Evolutionary conservation across 345 rosid genomes (phyloP).

Genomic region (Iberis pinnata): DNA sequence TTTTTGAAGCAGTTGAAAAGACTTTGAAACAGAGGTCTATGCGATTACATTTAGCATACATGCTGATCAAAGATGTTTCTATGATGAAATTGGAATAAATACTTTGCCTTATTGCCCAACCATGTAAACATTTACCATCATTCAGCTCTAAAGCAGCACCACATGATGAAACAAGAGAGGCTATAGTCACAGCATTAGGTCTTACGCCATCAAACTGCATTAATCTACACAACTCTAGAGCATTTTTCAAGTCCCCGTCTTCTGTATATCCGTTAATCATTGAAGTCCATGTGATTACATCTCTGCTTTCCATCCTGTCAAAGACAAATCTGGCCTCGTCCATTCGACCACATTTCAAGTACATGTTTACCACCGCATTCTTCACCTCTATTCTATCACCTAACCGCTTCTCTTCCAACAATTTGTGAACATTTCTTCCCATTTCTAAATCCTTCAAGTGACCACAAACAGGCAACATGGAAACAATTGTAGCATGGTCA

Average conservation of each 20-base stretch:
- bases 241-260: slow-evolving; percentile 39
- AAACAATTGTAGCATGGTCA: slow-evolving; percentile 49
- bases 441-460: slow-evolving; percentile 43
- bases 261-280: slow-evolving; percentile 51
- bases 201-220: slow-evolving; percentile 51
- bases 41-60: slow-evolving; percentile 70
- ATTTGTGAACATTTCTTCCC: slow-evolving; percentile 49
- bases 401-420: slow-evolving; percentile 40
- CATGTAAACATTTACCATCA: slow-evolving; percentile 62
- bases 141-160: slow-evolving; percentile 40
- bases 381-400: slow-evolving; percentile 39
- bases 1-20: slow-evolving; percentile 42
- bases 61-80: slow-evolving; percentile 76
- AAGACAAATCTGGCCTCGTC: slow-evolving; percentile 50
- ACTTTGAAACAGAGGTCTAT: slow-evolving; percentile 49
- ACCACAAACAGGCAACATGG: slow-evolving; percentile 55
- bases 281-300: slow-evolving; percentile 64
- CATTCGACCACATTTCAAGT: slow-evolving; percentile 49
- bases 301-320: slow-evolving; percentile 44
- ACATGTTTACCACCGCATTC: slow-evolving; percentile 65
- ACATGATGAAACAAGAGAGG: slow-evolving; percentile 64
- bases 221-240: slow-evolving; percentile 37
- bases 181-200: slow-evolving; percentile 57
- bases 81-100: slow-evolving; percentile 39
- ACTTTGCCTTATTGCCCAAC: slow-evolving; percentile 59